A percentile compares a stretch with the other conserved stretches of the same genome.
Conservation (phyloP, 495 filamentous ascomycete species). For the Aspergillus saccharolyticus region DNA sequence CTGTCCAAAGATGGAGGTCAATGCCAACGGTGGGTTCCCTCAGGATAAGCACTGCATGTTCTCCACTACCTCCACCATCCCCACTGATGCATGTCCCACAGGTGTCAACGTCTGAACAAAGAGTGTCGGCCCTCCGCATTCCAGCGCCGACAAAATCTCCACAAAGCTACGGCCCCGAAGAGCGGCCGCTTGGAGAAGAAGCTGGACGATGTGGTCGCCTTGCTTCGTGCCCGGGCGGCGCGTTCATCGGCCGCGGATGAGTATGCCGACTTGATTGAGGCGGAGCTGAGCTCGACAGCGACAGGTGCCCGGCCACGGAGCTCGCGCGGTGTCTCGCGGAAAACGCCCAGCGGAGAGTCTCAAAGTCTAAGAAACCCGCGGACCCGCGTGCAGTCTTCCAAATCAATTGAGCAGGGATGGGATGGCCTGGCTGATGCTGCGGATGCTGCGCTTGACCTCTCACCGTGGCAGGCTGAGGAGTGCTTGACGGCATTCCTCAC, state of each 20-base stretch:
- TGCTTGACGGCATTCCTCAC: background rate
- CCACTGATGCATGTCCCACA: background rate
- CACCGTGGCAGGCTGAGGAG: background rate
- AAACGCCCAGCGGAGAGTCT: too few relatives aligned
- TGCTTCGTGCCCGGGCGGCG: background rate
- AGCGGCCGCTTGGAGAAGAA: background rate
- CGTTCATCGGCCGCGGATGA: background rate
- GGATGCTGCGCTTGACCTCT: background rate
- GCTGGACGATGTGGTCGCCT: background rate
- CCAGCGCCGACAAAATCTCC: background rate
- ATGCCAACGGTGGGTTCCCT: background rate
- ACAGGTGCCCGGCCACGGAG: background rate
- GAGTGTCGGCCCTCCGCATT: background rate
- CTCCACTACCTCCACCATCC: too few relatives aligned
- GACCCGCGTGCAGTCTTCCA: background rate
- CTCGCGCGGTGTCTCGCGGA: background rate
- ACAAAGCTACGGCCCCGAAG: background rate
- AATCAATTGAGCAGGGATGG: background rate
- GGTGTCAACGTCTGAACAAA: constrained; percentile 2
- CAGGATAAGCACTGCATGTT: background rate
- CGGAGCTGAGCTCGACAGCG: background rate
- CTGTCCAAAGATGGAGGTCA: background rate
- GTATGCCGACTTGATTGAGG: background rate
- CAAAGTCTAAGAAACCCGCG: too few relatives aligned
- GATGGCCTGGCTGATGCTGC: background rate